These are phyloP conservation scores for Solanum dulcamara DNA, from an alignment of 257 asterid genomes.

Conservation along the genomic window DNA sequence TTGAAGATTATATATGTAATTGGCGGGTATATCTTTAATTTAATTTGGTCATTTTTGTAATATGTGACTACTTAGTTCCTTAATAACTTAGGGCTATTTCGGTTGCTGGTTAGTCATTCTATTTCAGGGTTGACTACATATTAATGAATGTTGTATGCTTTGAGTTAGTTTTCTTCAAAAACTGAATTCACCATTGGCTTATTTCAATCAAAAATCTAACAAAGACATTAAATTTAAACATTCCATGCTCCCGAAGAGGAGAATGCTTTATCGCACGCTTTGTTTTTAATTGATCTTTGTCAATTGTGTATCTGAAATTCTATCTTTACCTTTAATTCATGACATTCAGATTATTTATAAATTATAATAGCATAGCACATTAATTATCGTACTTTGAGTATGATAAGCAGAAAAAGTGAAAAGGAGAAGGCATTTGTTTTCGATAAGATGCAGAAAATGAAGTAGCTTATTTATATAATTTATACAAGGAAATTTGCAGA, in stretches of 20 bases:
- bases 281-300: neutral
- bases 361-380: neutral
- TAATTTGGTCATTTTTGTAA: neutral
- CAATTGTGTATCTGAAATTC: neutral
- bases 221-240: neutral
- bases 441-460: neutral
- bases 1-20: neutral
- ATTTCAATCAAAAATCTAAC: neutral
- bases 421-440: neutral
- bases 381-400: neutral
- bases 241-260: neutral
- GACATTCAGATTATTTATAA: too few species aligned
- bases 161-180: neutral
- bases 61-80: neutral
- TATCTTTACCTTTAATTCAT: neutral
- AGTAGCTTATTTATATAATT: neutral
- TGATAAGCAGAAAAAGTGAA: neutral
- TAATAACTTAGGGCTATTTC: neutral
- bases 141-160: too few species aligned
- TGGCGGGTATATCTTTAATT: neutral
- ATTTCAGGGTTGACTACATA: neutral
- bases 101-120: neutral
- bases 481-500: neutral
- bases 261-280: neutral
- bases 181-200: neutral